Conservation (phyloP, 2,329 filamentous ascomycete species). For the Stagonosporopsis cucurbitacearum region DNA sequence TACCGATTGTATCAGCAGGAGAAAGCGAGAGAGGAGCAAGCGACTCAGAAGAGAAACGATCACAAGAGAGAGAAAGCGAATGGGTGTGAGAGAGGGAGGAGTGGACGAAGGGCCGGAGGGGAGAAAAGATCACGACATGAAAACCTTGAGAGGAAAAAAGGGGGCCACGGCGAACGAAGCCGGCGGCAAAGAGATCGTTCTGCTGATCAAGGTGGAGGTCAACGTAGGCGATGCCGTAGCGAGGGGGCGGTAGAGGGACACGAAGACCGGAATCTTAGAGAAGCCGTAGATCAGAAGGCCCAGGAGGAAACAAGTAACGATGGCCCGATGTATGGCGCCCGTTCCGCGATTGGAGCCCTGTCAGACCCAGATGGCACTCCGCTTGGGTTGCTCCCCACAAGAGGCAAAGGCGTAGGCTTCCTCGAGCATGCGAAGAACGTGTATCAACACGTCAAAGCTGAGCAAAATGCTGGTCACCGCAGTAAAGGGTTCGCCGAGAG, state of each 20-base stretch:
- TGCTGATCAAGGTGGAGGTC: neutral
- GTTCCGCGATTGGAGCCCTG: neutral
- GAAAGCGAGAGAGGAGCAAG: slow-evolving; percentile 7
- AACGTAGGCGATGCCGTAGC: neutral
- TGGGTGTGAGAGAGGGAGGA: neutral
- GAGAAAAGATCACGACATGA: neutral
- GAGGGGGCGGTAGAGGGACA: neutral
- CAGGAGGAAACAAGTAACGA: neutral
- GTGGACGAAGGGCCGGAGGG: neutral
- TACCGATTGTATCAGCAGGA: slow-evolving; percentile 27
- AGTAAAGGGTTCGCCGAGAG: slow-evolving; percentile 24
- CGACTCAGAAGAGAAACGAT: too few species aligned
- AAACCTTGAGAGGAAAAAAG: neutral
- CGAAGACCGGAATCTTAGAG: neutral
- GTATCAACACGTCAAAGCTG: slow-evolving; percentile 32
- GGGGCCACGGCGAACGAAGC: neutral
- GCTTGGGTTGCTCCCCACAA: slow-evolving; percentile 28
- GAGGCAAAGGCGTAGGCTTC: slow-evolving; percentile 25
- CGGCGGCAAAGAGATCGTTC: neutral
- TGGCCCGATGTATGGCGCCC: neutral
- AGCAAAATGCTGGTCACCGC: slow-evolving; percentile 26
- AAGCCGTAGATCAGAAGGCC: neutral
- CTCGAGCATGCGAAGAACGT: slow-evolving; percentile 27
- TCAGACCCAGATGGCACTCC: slow-evolving; percentile 26
- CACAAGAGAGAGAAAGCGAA: neutral